Base-by-base conservation (phyloP, 805 yeast species). In the Starmerella gropengiesseri region DNA sequence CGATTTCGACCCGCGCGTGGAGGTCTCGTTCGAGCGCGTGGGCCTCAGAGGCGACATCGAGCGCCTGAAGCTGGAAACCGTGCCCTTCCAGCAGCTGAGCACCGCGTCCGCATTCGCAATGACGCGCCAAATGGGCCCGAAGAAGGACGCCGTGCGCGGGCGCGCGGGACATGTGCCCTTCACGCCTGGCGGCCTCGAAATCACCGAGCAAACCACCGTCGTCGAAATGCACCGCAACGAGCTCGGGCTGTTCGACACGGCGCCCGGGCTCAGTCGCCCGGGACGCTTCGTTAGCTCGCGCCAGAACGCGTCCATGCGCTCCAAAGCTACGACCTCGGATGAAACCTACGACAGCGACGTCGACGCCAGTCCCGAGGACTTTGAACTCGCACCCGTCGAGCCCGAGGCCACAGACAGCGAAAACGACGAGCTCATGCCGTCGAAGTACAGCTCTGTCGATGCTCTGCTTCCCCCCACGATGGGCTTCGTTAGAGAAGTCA, bases 251-350 rank as follows among this genome's bases (percentile, higher is more conserved):
- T 82, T 79, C 55, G 93, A 84, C 58, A 61, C 75, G 1, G 91
- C 96, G 0, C 89, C 79, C 16, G 95, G 95, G 0, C 67, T 91
- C 41, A 57, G 73, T 6, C 67, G 97, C 47, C 94, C 96, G 0
- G 64, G 87, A 45, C 48, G 56, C 8, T 46, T 67, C 6, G 17
- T 19, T 6, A n/a, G 16, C 5, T 4, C 5, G 16, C 9, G 11
- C 20, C 7, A 26, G n/a, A 16, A 11, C 8, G 37, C 28, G 6
- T 16, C 4, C 4, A 5, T 7, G 4, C 14, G 13, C 22, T 16
- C 30, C 14, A 21, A 14, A 6, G 17, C 12, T 3, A 48, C 46
- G 7, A 48, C 38, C 6, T 54, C 49, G 13, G 42, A 41, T n/a
- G 38, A 40, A 18, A 38, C 46, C 16, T 42, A 41, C n/a, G 46